phyloP scores from a whole-genome alignment of 352 stramenopile species.

The Phytophthora meadii region DNA sequence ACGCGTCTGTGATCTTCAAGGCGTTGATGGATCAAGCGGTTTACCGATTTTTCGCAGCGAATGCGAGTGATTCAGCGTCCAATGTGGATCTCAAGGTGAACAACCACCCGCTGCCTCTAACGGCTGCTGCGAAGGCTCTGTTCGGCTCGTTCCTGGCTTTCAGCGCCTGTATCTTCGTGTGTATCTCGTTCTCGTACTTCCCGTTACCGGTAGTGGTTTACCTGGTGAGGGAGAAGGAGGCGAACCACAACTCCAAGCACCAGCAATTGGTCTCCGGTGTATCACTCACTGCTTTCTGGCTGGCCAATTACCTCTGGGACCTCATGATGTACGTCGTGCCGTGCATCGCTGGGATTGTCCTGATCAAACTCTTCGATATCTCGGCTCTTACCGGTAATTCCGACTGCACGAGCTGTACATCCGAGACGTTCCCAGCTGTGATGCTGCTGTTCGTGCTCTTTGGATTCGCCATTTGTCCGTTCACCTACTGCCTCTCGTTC shows the following conservation, averaged over 20 bases:
- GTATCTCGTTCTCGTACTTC: constrained; percentile 91
- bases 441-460: constrained; percentile 59
- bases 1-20: constrained; percentile 53
- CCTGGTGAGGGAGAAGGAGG: constrained; percentile 93
- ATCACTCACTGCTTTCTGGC: constrained; percentile 93
- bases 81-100: constrained; percentile 46
- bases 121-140: constrained; percentile 33
- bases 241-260: constrained; percentile 94
- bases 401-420: constrained; percentile 45
- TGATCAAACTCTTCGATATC: constrained; percentile 51
- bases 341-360: constrained; percentile 33
- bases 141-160: constrained; percentile 59
- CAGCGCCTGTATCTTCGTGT: constrained; percentile 77
- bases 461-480: constrained; percentile 50
- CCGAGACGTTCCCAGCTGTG: constrained; percentile 43
- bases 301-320: constrained; percentile 94
- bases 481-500: constrained; percentile 64
- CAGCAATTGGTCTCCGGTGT: constrained; percentile 95
- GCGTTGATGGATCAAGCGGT: constrained; percentile 53
- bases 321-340: constrained; percentile 89
- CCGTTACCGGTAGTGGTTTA: constrained; percentile 92
- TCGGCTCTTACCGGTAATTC: constrained; percentile 40
- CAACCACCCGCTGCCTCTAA: constrained; percentile 48
- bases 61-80: constrained; percentile 13
- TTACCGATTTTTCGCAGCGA: constrained; percentile 47